Percentiles rank a stretch among this genome's conserved stretches.
These are phyloP conservation scores for Macrolepiota fuliginosa DNA, from an alignment of 768 basidiomycete genomes.

Conservation along the genomic window DNA sequence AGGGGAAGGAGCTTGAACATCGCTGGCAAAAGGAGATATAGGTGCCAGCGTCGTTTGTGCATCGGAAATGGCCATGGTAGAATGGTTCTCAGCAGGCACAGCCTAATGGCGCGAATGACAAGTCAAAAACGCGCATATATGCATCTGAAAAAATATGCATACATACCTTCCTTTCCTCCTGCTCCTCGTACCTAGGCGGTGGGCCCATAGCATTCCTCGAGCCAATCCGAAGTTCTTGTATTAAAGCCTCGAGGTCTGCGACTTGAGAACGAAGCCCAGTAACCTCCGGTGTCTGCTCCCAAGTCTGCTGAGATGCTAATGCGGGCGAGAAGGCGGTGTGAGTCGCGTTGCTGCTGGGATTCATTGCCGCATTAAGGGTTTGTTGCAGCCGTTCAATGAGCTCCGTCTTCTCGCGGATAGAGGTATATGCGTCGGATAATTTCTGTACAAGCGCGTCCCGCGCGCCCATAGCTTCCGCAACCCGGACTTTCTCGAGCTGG, in stretches of 20 bases:
- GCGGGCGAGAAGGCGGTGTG: background rate
- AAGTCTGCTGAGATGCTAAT: background rate
- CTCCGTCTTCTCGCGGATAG: constrained; percentile 58
- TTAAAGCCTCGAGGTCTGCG: constrained; percentile 31
- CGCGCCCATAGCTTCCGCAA: constrained; percentile 57
- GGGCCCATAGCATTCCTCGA: constrained; percentile 27
- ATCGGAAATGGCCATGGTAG: constrained; percentile 1
- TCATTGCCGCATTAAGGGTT: constrained; percentile 26
- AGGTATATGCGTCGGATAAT: constrained; percentile 56
- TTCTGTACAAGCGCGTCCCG: constrained; percentile 61
- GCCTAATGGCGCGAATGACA: background rate
- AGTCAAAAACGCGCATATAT: background rate
- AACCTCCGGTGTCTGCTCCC: constrained; percentile 23
- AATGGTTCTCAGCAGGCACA: background rate
- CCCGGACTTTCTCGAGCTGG: constrained; percentile 48
- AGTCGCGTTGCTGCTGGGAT: constrained; percentile 1
- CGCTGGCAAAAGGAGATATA: background rate
- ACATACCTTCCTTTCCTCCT: constrained; percentile 26
- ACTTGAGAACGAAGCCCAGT: constrained; percentile 35
- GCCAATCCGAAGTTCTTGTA: constrained; percentile 34
- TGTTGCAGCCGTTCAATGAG: constrained; percentile 47
- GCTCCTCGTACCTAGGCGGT: constrained; percentile 38
- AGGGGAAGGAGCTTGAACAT: background rate
- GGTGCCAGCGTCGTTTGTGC: constrained; percentile 16
- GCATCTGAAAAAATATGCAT: background rate